Base-by-base conservation (phyloP, 371 early-diverging fungal species). In the Mortierella sp. region DNA sequence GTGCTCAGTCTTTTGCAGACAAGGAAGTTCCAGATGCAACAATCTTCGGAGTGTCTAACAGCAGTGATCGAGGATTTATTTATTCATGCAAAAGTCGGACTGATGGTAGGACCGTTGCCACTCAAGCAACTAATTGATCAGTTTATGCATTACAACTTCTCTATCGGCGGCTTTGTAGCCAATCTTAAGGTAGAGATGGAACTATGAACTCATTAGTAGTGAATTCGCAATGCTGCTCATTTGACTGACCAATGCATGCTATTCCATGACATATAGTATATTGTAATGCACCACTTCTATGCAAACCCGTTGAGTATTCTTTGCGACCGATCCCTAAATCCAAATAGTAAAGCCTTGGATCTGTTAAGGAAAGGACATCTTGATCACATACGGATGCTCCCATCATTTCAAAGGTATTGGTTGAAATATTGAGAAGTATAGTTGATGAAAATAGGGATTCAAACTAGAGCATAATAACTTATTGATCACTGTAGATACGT, bases 271-370 rank as follows among this genome's bases (percentile, higher is more conserved):
- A 8, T 41, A 58, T 74, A 96, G 92, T 97, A 94, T 78, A 90
- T 95, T 0, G 83, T 92, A 28, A 95, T 96, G 96, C 93, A 94
- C 64, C 93, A 95, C 77, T 97, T 87, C 73, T 96, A 95, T 78
- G 89, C 91, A 1, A 95, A 96, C 71, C 95, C 97, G 6, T 85
- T 97, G 22, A 94, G 95, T 58, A 84, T 95, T 7, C 87, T 97
- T 19, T 74, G 87, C 43, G 78, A 75, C 33, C 62, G 71, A 1
- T 60, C 85, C 28, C 67, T 83, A 4, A 32, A 72, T 1, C 41
- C 78, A 3, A 74, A 83, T 24, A 67, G 85, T 60, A 67, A 63
- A 5, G 82, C 74, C 10, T 60, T 92, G 57, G 77, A 79, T 16
- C 21, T 81, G 5, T 22, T 93, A 0, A 75, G 50, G 5, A 77